Percentiles rank a stretch among this genome's conserved stretches.
Conservation (phyloP, 306 rosid species). For the Trifolium subterraneum region DNA sequence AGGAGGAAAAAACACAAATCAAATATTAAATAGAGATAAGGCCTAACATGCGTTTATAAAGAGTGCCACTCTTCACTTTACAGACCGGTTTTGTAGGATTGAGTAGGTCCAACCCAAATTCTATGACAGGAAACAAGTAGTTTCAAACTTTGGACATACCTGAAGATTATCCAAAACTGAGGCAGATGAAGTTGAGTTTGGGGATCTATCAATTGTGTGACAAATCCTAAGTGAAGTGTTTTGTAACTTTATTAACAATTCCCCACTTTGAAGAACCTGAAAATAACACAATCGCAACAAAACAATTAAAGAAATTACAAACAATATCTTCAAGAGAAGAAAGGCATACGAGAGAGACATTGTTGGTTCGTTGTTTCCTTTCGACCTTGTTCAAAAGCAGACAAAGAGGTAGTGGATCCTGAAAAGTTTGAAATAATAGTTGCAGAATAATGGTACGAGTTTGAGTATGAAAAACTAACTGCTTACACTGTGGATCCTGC, state of each 20-base stretch:
- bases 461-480: constrained; percentile 19
- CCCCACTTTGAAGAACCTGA: constrained; percentile 75
- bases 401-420: constrained; percentile 33
- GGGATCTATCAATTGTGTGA: constrained; percentile 53
- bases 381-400: constrained; percentile 29
- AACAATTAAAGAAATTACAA: constrained; percentile 23
- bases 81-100: not conserved
- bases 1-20: not conserved
- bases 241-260: constrained; percentile 66
- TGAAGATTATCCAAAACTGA: constrained; percentile 63
- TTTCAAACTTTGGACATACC: constrained; percentile 56
- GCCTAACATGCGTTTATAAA: not conserved
- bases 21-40: not conserved
- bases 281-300: constrained; percentile 40
- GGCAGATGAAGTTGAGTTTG: constrained; percentile 55
- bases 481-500: constrained; percentile 76
- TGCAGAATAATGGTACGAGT: constrained; percentile 9
- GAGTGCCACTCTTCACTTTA: not conserved
- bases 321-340: constrained; percentile 27
- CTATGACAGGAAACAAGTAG: constrained; percentile 7
- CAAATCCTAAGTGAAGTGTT: constrained; percentile 61
- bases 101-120: not conserved
- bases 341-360: constrained; percentile 1
- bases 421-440: constrained; percentile 21
- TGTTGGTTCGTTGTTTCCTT: constrained; percentile 26